Evolutionary conservation across 176 grass and related monocot species (phyloP), one percentile per base, ranked within the genome.

Genomic region (Carex cristatella): DNA sequence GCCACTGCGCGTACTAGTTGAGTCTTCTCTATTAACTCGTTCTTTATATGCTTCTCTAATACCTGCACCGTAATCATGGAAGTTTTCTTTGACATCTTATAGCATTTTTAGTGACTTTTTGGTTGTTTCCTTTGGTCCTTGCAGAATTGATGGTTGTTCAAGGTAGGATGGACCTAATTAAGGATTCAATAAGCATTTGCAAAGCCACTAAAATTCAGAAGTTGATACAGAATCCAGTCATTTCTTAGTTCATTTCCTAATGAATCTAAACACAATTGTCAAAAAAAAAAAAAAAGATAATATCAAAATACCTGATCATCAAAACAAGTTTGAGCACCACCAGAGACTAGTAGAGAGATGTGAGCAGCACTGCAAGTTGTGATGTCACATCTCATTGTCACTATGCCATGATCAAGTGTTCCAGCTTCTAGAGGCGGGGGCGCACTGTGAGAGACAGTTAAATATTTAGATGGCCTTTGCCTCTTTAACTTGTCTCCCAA

Each of bases 301-400:
- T 77, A 77, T 57, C 49, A 56, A 48, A 32, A 32, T 92, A 95
- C 93, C 93, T 94, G 67, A 61, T 92, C 87, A 89, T 94, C 85
- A 70, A 94, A 92, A 84, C 88, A 92, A 67, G 87, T 90, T 61
- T 90, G 88, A 2, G 85, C 82, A 7, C 88, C 88, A 79, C 86
- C 90, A 70, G 90, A 92, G 44, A 92, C 84, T 64, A 94, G 61
- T 62, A 94, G 85, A 60, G 93, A 92, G 64, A 92, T 68, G 7
- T 91, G 83, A 28, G 93, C 84, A 11, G 83, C 89, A 87, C 90
- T 92, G 80, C 82, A 87, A 46, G 93, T 94, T 89, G 73, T 73
- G 48, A 94, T 76, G 89, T 91, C 87, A 63, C 93, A 94, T 75
- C 88, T 84, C 90, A 94, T 94, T 64, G 88, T 92, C 84, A 92